Percentiles rank a stretch among this genome's conserved stretches.
Evolutionary conservation across 2,329 filamentous ascomycete genomes (phyloP).

Genomic region (Aureobasidium pullulans): DNA sequence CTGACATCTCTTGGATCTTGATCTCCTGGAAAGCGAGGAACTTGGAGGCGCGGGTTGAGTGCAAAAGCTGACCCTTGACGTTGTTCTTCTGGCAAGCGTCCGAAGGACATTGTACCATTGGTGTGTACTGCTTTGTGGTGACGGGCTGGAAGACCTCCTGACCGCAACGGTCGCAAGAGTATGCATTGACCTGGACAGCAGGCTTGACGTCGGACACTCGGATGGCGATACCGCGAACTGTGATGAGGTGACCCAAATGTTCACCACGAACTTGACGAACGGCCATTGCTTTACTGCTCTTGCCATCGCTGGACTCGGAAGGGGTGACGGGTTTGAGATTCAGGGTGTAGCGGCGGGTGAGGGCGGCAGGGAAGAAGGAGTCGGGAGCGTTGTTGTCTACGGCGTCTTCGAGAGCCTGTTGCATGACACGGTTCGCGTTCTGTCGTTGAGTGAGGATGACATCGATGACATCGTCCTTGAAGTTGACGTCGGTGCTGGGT

Average conservation of each 20-base stretch:
- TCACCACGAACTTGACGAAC: slow-evolving; percentile 90
- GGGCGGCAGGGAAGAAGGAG: slow-evolving; percentile 80
- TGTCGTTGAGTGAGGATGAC: slow-evolving; percentile 91
- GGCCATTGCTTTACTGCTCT: slow-evolving; percentile 60
- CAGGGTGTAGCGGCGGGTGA: slow-evolving; percentile 88
- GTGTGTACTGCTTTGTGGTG: slow-evolving; percentile 82
- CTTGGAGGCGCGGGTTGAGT: slow-evolving; percentile 88
- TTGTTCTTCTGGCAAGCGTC: slow-evolving; percentile 86
- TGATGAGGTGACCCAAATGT: slow-evolving; percentile 88
- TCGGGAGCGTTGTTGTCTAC: slow-evolving; percentile 54
- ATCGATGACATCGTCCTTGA: slow-evolving; percentile 96
- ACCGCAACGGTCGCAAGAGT: slow-evolving; percentile 93
- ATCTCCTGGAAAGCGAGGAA: slow-evolving; percentile 97
- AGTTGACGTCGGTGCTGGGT: slow-evolving; percentile 72
- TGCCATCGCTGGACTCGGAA: slow-evolving; percentile 56
- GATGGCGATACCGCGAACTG: slow-evolving; percentile 86
- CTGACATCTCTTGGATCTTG: slow-evolving; percentile 98
- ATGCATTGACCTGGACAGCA: slow-evolving; percentile 93
- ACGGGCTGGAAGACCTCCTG: slow-evolving; percentile 97
- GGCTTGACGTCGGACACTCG: slow-evolving; percentile 97
- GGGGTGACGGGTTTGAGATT: slow-evolving; percentile 90
- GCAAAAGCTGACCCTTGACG: slow-evolving; percentile 84
- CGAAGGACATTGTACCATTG: slow-evolving; percentile 79
- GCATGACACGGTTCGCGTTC: slow-evolving; percentile 72
- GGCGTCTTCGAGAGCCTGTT: slow-evolving; percentile 33